Evolutionary conservation across 2,329 filamentous ascomycete species (phyloP).

Genomic region (Zymoseptoria crescenta): DNA sequence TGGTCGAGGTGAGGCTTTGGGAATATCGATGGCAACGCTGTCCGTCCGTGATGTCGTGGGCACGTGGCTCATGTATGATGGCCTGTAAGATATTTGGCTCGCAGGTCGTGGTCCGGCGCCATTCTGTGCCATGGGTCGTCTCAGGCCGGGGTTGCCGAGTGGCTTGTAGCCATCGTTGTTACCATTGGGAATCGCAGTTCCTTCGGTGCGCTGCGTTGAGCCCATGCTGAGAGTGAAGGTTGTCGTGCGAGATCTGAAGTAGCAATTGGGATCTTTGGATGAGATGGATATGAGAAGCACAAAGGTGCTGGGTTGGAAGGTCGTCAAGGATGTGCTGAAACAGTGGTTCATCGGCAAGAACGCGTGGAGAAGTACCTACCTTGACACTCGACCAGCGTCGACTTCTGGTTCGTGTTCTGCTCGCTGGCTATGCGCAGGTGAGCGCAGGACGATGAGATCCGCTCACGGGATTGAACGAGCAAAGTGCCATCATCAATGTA

Average conservation of each 20-base stretch:
- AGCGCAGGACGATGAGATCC: neutral
- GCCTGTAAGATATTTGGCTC: neutral
- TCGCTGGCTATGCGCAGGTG: too few species aligned
- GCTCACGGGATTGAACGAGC: neutral
- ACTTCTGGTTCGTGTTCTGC: neutral
- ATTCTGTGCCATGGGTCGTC: neutral
- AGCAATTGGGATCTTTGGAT: neutral
- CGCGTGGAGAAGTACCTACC: neutral
- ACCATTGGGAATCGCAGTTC: neutral
- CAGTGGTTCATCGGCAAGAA: neutral
- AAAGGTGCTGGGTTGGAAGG: neutral
- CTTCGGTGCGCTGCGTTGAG: neutral
- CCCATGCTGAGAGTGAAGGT: neutral
- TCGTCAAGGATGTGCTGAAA: neutral
- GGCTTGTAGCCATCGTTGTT: neutral
- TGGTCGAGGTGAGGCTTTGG: neutral
- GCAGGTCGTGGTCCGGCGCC: neutral
- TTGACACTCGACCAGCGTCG: neutral
- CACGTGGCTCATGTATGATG: neutral
- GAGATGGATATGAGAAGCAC: neutral
- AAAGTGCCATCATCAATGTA: neutral
- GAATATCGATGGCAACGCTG: neutral
- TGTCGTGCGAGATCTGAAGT: neutral
- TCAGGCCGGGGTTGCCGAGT: neutral
- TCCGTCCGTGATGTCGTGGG: neutral